Percentiles rank a stretch among this genome's conserved stretches.
phyloP scores from a whole-genome alignment of 2,329 filamentous ascomycete species.

The Arachnopeziza araneosa region DNA sequence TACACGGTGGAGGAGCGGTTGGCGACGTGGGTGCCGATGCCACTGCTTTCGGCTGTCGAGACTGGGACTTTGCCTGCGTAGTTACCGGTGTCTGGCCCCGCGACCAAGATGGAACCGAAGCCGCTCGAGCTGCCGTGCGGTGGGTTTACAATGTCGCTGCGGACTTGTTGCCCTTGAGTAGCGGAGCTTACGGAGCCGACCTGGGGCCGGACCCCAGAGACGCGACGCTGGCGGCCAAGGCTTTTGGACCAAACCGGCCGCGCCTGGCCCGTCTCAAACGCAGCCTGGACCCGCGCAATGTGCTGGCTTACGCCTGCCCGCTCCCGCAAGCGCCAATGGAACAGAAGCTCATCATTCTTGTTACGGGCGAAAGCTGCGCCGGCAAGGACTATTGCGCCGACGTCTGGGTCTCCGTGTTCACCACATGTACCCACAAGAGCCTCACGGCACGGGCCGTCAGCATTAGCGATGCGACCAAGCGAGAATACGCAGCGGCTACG shows the following conservation, averaged over 20 bases:
- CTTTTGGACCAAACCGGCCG: constrained; percentile 50
- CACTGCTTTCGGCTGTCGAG: constrained; percentile 57
- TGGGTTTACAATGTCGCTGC: constrained; percentile 53
- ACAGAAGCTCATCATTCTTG: constrained; percentile 47
- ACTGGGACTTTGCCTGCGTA: constrained; percentile 60
- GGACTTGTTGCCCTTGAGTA: constrained; percentile 43
- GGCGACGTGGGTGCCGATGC: constrained; percentile 37
- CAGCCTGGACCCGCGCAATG: constrained; percentile 41
- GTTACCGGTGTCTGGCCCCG: constrained; percentile 57
- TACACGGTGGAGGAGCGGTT: constrained; percentile 53
- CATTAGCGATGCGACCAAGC: constrained; percentile 34
- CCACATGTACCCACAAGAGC: constrained; percentile 15
- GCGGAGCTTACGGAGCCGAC: constrained; percentile 53
- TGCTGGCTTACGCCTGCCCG: constrained; percentile 52
- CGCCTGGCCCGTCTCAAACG: constrained; percentile 48
- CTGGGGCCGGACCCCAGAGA: constrained; percentile 59
- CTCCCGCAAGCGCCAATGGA: constrained; percentile 35
- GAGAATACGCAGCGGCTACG: constrained; percentile 45
- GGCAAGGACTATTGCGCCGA: constrained; percentile 58
- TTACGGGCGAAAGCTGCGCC: constrained; percentile 42
- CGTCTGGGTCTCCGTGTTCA: constrained; percentile 44
- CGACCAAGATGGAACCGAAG: constrained; percentile 41
- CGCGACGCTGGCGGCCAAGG: constrained; percentile 40
- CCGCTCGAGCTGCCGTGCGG: constrained; percentile 33
- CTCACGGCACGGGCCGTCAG: background rate